Base-by-base conservation (phyloP, 371 early-diverging fungal genomes). In the Rhizopus sp. region DNA sequence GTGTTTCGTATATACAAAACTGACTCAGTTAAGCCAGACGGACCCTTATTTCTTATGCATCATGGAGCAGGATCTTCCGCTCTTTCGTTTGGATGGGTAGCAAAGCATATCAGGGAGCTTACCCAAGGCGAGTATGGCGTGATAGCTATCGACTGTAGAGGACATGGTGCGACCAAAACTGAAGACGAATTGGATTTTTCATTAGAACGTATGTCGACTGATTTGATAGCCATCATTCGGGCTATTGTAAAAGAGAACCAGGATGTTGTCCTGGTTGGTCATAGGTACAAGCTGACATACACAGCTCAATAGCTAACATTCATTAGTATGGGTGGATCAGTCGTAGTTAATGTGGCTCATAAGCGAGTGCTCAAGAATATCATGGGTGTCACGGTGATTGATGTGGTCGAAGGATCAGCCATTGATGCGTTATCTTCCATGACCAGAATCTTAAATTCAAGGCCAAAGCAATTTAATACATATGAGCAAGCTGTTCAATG, bases 391-490 rank as follows among this genome's bases (percentile, higher is more conserved):
- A 84, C 80, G 8, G 88, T 93, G 0, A 54, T 96, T 34, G 97
- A 96, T 75, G 93, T 95, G 7, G 95, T 95, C 7, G 97, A 96
- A 78, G 95, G 78, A 7, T 88, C 92, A 1, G 93, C 92, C 2
- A 74, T 94, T 65, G 92, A 91, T 45, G 88, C 90, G 16, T 68
- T 94, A 23, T 55, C 76, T 0, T 77, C 85, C 37, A 93, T 93
- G 88, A 75, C 72, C 0, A 52, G 47, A 5, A 77, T 87, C 33
- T 66, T 93, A 29, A 72, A 65, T 16, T 76, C 77, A 8, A 72
- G 93, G 31, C 94, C 95, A 2, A 59, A 53, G 5, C 15, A 58
- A 17, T 95, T 95, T 51, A 38, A 37, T 3, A 77, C 84, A 0
- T 33, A 81, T 1, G 82, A 81, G 17, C 72, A 84, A 50, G 94